Conservation (phyloP, 345 rosid species). For the Angophora floribunda region DNA sequence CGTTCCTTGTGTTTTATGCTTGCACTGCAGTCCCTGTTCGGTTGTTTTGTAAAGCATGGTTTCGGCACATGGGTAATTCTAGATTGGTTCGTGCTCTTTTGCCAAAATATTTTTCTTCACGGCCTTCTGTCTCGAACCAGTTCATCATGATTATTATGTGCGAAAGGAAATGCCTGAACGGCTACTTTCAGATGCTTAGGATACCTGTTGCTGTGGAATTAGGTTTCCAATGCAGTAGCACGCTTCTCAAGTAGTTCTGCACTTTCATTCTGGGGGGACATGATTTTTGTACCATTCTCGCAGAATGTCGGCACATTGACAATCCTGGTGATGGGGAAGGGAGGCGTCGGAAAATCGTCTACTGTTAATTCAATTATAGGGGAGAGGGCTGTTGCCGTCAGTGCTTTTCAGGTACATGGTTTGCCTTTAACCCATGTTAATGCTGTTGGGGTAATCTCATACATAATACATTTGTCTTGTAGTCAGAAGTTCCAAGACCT, state of each 20-base stretch:
- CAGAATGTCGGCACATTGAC: slow-evolving; percentile 66
- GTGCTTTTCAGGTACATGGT: slow-evolving; percentile 57
- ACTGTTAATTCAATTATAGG: slow-evolving; percentile 76
- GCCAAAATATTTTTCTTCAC: background rate
- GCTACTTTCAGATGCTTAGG: background rate
- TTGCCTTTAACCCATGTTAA: background rate
- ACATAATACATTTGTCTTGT: background rate
- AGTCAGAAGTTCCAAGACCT: slow-evolving; percentile 71
- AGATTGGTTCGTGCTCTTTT: background rate
- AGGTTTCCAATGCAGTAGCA: background rate
- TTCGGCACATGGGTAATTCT: background rate
- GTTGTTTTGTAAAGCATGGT: background rate
- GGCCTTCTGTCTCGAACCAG: background rate
- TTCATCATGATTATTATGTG: background rate
- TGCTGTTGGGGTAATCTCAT: background rate
- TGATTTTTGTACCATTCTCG: background rate
- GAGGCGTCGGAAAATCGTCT: slow-evolving; percentile 88
- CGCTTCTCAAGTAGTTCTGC: background rate
- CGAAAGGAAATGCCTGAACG: background rate
- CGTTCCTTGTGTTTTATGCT: background rate
- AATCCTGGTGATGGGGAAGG: slow-evolving; percentile 83
- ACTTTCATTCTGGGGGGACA: background rate
- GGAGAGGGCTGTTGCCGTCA: slow-evolving; percentile 62
- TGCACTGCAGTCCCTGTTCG: background rate
- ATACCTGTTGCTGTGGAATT: background rate